Conservation (phyloP, 352 stramenopile genomes). For the Blastocystis sp. region DNA sequence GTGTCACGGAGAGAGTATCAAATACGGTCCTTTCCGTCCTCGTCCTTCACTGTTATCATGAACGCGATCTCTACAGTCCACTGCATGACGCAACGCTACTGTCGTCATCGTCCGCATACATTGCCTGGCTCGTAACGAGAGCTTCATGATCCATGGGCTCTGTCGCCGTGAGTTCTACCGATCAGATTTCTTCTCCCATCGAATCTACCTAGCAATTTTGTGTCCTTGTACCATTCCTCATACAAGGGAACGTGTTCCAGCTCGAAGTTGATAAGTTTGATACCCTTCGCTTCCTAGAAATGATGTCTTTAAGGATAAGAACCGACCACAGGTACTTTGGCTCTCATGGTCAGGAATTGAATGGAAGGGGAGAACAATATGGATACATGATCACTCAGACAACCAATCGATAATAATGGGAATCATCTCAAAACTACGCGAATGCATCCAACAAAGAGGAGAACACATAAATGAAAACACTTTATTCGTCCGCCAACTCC, state of each 20-base stretch:
- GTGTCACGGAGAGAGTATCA: neutral
- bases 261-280: conserved; percentile 54
- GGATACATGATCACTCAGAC: too few relatives aligned
- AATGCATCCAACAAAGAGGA: neutral
- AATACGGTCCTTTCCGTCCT: conserved; percentile 40
- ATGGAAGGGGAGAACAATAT: too few relatives aligned
- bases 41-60: conserved; percentile 31
- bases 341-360: neutral
- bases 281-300: conserved; percentile 44
- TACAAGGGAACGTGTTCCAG: conserved; percentile 47
- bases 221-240: conserved; percentile 55
- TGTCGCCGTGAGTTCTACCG: conserved; percentile 16
- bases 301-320: neutral
- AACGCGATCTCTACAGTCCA: conserved; percentile 40
- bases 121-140: conserved; percentile 46
- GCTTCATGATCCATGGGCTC: conserved; percentile 41
- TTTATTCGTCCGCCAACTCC: neutral
- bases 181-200: neutral
- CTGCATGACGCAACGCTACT: neutral
- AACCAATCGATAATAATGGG: too few relatives aligned
- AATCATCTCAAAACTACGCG: too few relatives aligned
- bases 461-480: neutral
- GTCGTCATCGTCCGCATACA: conserved; percentile 47
- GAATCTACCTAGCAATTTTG: conserved; percentile 16
- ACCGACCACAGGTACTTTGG: conserved; percentile 34